Base-by-base conservation (phyloP, 805 yeast genomes). In the Isabelozyma rhagii region DNA sequence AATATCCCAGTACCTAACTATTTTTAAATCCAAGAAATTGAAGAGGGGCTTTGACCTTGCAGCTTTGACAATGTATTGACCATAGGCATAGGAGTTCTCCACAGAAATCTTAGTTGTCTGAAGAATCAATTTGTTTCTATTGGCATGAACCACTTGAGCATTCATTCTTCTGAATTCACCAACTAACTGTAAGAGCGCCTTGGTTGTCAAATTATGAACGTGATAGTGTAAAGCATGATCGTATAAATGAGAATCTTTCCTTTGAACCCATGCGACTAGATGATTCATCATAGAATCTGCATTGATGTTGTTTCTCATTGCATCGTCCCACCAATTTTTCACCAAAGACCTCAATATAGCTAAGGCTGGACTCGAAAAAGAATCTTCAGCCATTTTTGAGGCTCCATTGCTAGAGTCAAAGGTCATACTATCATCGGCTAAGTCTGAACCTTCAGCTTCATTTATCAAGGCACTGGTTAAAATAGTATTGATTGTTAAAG, bases 241-340 rank as follows among this genome's bases (percentile, higher is more conserved):
- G 65, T 87, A 92, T 21, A 94, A 69, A 56, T 63, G 78, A 0
- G 97, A 88, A 8, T 80, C 79, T 8, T 88, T 81, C 45, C 84
- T 81, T 55, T 89, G 89, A 21, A 91, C 88, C 99, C 99, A 93
- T 3, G 84, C 75, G 1, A 89, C 87, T 63, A 93, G 83, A 27
- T 83, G 79, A 58, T 89, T 89, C 53, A 91, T 85, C 80, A 92
- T 79, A 1, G 88, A 74, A 64, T 92, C 97, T 0, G 97, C 97
- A 51, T 85, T 83, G 8, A 73, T 56, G 56, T 86, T 80, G 48
- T 81, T 82, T 17, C 74, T 72, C 48, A 88, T 68, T 0, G 97
- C 97, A 60, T 84, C 87, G 59, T 90, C 96, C 97, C 97, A 93
- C 97, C 97, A 90, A 31, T 78, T 83, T 59, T 87, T 89, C 10